These are phyloP conservation scores for Yarrowia porcina DNA, from an alignment of 805 yeast genomes.

Conservation along the genomic window DNA sequence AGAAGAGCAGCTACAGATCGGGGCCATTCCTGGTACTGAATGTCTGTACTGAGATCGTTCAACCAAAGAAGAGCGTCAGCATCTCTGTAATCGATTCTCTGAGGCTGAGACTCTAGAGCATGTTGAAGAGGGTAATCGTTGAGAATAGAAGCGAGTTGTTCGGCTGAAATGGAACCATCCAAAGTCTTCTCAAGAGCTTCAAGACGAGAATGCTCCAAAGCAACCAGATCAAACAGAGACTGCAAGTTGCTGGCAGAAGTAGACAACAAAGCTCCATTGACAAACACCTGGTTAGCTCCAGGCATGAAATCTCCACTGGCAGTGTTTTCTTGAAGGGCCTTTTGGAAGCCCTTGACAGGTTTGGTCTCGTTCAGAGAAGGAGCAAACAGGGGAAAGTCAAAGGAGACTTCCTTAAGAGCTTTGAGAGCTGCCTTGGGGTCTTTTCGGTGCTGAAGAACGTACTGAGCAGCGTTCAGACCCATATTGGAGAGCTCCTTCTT, in stretches of 20 bases:
- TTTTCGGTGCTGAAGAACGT: conserved; percentile 35
- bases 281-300: conserved; percentile 44
- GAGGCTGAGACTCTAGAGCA: not conserved
- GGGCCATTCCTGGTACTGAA: conserved; percentile 48
- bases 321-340: conserved; percentile 30
- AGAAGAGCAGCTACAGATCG: conserved; percentile 40
- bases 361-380: conserved; percentile 39
- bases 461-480: conserved; percentile 37
- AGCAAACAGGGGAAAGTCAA: conserved; percentile 57
- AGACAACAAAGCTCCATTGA: conserved; percentile 67
- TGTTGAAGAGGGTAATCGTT: conserved; percentile 10
- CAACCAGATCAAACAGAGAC: conserved; percentile 40
- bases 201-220: conserved; percentile 39
- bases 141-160: not conserved
- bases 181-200: not conserved
- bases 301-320: conserved; percentile 28
- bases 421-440: conserved; percentile 38
- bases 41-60: conserved; percentile 71
- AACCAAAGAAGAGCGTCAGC: conserved; percentile 48
- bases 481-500: conserved; percentile 33
- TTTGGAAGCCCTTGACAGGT: not conserved
- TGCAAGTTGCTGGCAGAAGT: conserved; percentile 40
- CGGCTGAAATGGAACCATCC: not conserved
- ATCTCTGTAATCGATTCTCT: conserved; percentile 21
- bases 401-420: conserved; percentile 42